phyloP scores from a whole-genome alignment of 1,139 yeast species.

The Spencermartinsiella ligniputridi region DNA sequence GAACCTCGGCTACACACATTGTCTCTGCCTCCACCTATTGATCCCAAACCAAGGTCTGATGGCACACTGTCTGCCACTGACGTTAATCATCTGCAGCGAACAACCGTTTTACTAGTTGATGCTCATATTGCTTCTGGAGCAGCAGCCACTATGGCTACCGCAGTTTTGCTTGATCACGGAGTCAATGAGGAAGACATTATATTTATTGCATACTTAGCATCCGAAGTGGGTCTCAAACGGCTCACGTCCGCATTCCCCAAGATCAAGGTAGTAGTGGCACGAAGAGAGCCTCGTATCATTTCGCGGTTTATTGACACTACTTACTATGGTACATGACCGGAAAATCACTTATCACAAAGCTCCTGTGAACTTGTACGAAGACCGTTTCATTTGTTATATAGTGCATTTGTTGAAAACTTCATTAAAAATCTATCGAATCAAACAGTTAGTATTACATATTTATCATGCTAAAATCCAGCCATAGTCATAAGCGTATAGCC shows the following conservation, averaged over 20 bases:
- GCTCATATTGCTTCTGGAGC: constrained; percentile 91
- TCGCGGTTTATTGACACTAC: constrained; percentile 69
- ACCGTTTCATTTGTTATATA: too few species aligned
- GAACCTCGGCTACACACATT: constrained; percentile 88
- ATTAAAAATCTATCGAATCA: neutral
- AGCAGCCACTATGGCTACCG: constrained; percentile 90
- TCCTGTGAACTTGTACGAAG: too few species aligned
- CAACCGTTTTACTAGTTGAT: constrained; percentile 67
- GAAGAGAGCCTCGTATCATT: constrained; percentile 37
- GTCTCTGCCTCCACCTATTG: constrained; percentile 46
- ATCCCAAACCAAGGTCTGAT: constrained; percentile 20
- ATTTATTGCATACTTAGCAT: constrained; percentile 67
- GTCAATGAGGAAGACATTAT: constrained; percentile 60
- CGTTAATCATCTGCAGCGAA: constrained; percentile 20
- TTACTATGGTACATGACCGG: constrained; percentile 67
- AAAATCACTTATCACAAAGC: too few species aligned
- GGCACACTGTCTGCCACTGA: constrained; percentile 17
- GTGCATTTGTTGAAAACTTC: too few species aligned
- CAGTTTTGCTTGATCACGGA: constrained; percentile 78
- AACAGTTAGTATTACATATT: neutral
- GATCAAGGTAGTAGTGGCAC: constrained; percentile 66
- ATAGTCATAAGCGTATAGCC: constrained; percentile 72
- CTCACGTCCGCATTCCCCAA: constrained; percentile 68
- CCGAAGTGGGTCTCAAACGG: constrained; percentile 76
- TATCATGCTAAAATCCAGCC: constrained; percentile 35